phyloP scores from a whole-genome alignment of 1,139 yeast genomes.

The Pichia cactophila region DNA sequence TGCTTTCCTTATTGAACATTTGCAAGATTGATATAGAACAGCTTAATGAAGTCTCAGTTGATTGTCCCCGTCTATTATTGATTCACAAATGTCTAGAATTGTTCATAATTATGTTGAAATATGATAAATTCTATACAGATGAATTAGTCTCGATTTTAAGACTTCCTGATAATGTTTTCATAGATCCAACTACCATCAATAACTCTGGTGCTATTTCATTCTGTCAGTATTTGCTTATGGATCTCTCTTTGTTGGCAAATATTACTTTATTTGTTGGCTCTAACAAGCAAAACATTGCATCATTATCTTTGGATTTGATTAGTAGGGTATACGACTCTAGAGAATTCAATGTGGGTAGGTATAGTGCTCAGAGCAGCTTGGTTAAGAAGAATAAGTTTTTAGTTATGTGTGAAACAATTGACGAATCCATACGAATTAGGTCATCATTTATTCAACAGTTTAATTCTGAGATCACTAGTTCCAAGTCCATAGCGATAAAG shows the following conservation, averaged over 20 bases:
- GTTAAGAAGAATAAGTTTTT: conserved; percentile 57
- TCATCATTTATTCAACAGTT: conserved; percentile 68
- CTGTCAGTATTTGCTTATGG: conserved; percentile 63
- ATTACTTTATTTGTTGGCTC: conserved; percentile 66
- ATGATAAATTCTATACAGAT: conserved; percentile 47
- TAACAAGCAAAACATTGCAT: conserved; percentile 41
- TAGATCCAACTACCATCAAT: conserved; percentile 39
- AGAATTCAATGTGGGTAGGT: conserved; percentile 35
- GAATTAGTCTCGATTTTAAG: conserved; percentile 39
- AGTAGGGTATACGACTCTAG: conserved; percentile 34
- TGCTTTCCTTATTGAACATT: conserved; percentile 47
- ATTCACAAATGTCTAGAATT: conserved; percentile 36
- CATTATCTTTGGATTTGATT: conserved; percentile 47
- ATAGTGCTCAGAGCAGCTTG: conserved; percentile 29
- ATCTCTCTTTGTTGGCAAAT: conserved; percentile 62
- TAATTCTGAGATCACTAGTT: conserved; percentile 36
- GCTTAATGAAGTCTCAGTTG: conserved; percentile 34
- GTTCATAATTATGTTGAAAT: conserved; percentile 41
- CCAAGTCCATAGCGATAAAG: conserved; percentile 41
- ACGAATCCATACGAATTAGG: conserved; percentile 64
- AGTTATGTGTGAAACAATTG: conserved; percentile 64
- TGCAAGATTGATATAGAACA: conserved; percentile 51
- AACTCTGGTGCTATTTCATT: conserved; percentile 58
- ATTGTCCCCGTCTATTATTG: conserved; percentile 30
- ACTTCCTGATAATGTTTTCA: conserved; percentile 29